A percentile compares a stretch with the other conserved stretches of the same genome.
phyloP scores from a whole-genome alignment of 2,329 filamentous ascomycete species.

The Penicillium sp. region DNA sequence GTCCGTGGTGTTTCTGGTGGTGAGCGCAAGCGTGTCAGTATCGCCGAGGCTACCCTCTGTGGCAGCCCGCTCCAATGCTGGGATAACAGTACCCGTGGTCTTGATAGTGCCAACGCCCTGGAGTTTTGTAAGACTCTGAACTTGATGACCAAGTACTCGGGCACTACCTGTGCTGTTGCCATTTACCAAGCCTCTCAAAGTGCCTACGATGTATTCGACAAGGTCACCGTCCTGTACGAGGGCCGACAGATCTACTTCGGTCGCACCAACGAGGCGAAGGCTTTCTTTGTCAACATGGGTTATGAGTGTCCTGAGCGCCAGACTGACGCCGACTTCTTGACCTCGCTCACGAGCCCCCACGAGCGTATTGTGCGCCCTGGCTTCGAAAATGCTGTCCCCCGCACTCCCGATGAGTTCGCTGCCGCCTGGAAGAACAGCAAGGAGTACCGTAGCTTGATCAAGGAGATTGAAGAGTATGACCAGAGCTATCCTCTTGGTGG shows the following conservation, averaged over 20 bases:
- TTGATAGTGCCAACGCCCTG: slow-evolving; percentile 57
- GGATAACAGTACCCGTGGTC: slow-evolving; percentile 50
- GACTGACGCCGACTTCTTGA: slow-evolving; percentile 71
- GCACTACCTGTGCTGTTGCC: slow-evolving; percentile 54
- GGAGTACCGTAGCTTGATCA: slow-evolving; percentile 43
- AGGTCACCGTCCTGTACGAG: slow-evolving; percentile 71
- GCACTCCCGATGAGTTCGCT: slow-evolving; percentile 70
- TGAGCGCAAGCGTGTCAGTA: slow-evolving; percentile 60
- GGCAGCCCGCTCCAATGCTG: slow-evolving; percentile 48
- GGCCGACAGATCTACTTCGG: slow-evolving; percentile 79
- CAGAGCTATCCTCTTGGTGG: slow-evolving; percentile 45
- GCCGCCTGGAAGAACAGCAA: slow-evolving; percentile 56
- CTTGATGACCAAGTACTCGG: slow-evolving; percentile 50
- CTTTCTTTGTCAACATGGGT: slow-evolving; percentile 69
- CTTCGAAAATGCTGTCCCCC: slow-evolving; percentile 63
- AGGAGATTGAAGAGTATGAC: slow-evolving; percentile 48
- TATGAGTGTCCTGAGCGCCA: slow-evolving; percentile 69
- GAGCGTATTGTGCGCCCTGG: slow-evolving; percentile 61
- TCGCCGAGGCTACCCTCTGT: slow-evolving; percentile 54
- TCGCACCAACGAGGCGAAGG: slow-evolving; percentile 58
- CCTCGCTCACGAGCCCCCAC: slow-evolving; percentile 64
- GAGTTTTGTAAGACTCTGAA: slow-evolving; percentile 57
- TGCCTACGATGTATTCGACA: slow-evolving; percentile 65
- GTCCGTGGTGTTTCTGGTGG: slow-evolving; percentile 62
- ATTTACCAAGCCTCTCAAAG: slow-evolving; percentile 56